Evolutionary conservation across 495 filamentous ascomycete genomes (phyloP), one percentile per base, ranked within the genome.

Genomic region (Hypoxylon fragiforme): DNA sequence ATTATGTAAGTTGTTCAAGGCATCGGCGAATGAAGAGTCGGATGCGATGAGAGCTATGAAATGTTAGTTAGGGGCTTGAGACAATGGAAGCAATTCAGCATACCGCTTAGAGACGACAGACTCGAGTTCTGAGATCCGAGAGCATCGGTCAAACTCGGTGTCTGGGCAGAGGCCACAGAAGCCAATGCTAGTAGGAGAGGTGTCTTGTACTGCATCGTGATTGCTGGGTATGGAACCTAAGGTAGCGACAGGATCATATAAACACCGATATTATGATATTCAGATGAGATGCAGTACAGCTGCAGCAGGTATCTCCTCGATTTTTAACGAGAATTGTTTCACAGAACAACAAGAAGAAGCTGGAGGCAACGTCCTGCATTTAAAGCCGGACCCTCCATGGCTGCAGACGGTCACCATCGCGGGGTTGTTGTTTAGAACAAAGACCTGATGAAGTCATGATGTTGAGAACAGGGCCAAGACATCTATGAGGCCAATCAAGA

Each of bases 1-100:
- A 58, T 85, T 80, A 2, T 53, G 49, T 3, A 77, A 70, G n/a
- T 30, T 50, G 22, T 60, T 60, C n/a, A 87, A 62, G 1, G 69
- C 41, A 1, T 60, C 15, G 18, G 74, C 41, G 19, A 84, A 41
- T 5, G 54, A 46, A 1, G 78, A 71, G 44, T 77, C 69, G 2
- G 63, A 54, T 7, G 56, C 34, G n/a, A 83, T 70, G 44, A 82
- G 70, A 11, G 64, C 50, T 61, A 20, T 5, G 2, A 1, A 3
- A 34, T 19, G 20, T 55, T 9, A 57, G 34, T 21, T 32, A 19
- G 14, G 5, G 14, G 1, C 12, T 11, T 9, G 28, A 19, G 4
- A 2, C n/a, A 43, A 2, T 1, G 44, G 3, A 3, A 22, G 19
- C 16, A 12, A 32, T n/a, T 37, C 4, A 14, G 39, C 48, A 9